Conservation (phyloP, 345 rosid genomes). For the Eucalyptus tenuipes region DNA sequence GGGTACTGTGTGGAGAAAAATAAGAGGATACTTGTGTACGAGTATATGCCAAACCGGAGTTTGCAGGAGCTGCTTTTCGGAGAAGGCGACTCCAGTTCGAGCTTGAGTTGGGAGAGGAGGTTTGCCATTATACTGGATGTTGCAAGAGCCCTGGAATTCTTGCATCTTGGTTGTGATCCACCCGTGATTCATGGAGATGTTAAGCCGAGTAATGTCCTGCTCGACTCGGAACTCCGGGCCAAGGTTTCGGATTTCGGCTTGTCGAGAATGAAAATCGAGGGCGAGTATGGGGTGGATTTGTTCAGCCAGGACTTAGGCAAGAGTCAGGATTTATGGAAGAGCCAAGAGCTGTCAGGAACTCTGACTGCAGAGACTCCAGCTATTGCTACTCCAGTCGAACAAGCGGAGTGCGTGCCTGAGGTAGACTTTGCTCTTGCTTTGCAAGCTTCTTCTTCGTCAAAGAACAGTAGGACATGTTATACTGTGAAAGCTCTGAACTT, state of each 20-base stretch:
- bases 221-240: slow-evolving; percentile 73
- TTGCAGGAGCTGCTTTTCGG: slow-evolving; percentile 73
- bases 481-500: slow-evolving; percentile 48
- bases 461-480: slow-evolving; percentile 43
- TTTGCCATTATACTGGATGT: slow-evolving; percentile 65
- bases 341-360: slow-evolving; percentile 55
- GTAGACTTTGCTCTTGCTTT: slow-evolving; percentile 90
- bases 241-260: slow-evolving; percentile 91
- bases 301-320: slow-evolving; percentile 80
- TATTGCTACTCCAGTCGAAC: slow-evolving; percentile 30
- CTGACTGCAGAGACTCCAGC: slow-evolving; percentile 45
- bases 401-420: slow-evolving; percentile 28
- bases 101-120: slow-evolving; percentile 73
- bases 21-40: slow-evolving; percentile 69
- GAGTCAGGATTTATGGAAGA: slow-evolving; percentile 66
- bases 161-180: slow-evolving; percentile 89
- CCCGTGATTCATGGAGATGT: slow-evolving; percentile 96
- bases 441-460: slow-evolving; percentile 90
- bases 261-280: slow-evolving; percentile 82
- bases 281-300: slow-evolving; percentile 64
- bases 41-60: slow-evolving; percentile 91
- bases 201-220: slow-evolving; percentile 90
- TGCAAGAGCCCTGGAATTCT: slow-evolving; percentile 70
- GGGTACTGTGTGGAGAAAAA: slow-evolving; percentile 87
- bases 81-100: slow-evolving; percentile 20